Evolutionary conservation across 2,329 filamentous ascomycete species (phyloP).

Genomic region (Curvularia eragrostidis): DNA sequence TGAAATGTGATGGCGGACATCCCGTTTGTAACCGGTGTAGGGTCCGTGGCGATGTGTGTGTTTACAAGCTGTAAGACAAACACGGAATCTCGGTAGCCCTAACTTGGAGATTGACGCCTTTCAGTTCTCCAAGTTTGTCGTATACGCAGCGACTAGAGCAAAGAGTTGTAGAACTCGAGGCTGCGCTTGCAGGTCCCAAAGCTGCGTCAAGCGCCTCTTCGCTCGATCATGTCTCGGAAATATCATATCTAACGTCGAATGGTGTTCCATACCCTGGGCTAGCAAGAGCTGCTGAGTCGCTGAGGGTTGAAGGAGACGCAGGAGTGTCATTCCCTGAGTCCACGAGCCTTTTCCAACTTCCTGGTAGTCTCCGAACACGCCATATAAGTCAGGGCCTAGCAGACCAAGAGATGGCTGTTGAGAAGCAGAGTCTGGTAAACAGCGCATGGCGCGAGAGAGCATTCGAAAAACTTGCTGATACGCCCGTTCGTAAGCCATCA

Average conservation of each 20-base stretch:
- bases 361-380: background rate
- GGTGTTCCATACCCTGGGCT: background rate
- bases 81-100: background rate
- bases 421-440: background rate
- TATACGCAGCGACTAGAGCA: background rate
- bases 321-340: background rate
- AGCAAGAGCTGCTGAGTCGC: background rate
- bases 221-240: background rate
- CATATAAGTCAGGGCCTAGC: background rate
- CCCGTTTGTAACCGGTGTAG: background rate
- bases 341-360: background rate
- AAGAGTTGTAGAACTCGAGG: background rate
- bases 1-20: background rate
- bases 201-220: background rate
- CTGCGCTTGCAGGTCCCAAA: background rate
- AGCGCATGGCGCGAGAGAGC: background rate
- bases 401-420: background rate
- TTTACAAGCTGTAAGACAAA: background rate
- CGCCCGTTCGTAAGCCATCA: background rate
- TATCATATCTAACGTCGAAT: background rate
- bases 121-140: background rate
- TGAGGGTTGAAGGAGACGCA: background rate
- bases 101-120: background rate
- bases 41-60: background rate
- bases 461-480: background rate